Conservation (phyloP, 257 asterid genomes). For the Linderniella brevidens region DNA sequence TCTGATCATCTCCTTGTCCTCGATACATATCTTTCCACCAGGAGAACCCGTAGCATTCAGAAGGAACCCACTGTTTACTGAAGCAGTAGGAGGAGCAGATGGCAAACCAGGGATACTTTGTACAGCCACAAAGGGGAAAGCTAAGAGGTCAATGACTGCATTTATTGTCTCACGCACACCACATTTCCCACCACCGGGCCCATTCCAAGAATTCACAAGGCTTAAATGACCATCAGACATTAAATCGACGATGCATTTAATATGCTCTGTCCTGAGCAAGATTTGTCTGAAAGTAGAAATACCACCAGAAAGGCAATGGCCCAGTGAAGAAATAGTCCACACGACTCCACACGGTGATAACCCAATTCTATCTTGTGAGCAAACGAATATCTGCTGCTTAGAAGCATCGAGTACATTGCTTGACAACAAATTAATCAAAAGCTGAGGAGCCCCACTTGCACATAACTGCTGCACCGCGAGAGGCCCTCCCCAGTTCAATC, state of each 20-base stretch:
- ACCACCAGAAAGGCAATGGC: constrained; percentile 94
- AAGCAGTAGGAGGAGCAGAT: constrained; percentile 55
- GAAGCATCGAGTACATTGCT: constrained; percentile 29
- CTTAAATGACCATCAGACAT: constrained; percentile 63
- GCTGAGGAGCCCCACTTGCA: constrained; percentile 90
- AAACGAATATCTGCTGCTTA: constrained; percentile 19
- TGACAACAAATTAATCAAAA: constrained; percentile 73
- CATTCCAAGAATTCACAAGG: constrained; percentile 59
- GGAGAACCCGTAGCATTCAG: constrained; percentile 86
- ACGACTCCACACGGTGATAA: constrained; percentile 77
- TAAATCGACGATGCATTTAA: constrained; percentile 54
- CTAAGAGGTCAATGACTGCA: constrained; percentile 70
- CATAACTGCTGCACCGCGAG: constrained; percentile 90
- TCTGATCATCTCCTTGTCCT: constrained; percentile 86
- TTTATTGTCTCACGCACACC: constrained; percentile 69
- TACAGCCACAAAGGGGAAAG: constrained; percentile 86
- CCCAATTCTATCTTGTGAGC: constrained; percentile 41
- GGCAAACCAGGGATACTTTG: constrained; percentile 75
- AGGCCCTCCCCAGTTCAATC: constrained; percentile 95
- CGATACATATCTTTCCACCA: constrained; percentile 78
- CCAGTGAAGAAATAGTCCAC: constrained; percentile 78
- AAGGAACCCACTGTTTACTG: constrained; percentile 86
- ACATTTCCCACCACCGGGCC: constrained; percentile 86
- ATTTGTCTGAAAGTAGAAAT: constrained; percentile 73
- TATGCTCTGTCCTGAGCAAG: constrained; percentile 53